Conservation (phyloP, 2,329 filamentous ascomycete species). For the Dryadomyces sulphureus region DNA sequence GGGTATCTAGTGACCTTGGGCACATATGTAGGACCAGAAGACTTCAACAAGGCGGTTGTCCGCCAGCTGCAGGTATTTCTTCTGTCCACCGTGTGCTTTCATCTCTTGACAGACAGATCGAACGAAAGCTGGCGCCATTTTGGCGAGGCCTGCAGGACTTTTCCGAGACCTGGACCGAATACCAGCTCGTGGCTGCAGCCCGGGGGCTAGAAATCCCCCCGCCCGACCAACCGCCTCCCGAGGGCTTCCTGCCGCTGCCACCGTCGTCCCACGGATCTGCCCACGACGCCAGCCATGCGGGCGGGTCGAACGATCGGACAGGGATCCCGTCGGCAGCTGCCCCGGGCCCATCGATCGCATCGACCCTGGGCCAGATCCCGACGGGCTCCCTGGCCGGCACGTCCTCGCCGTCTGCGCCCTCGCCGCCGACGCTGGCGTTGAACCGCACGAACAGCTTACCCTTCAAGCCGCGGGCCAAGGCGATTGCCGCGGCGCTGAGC, state of each 20-base stretch:
- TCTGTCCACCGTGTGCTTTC: constrained; percentile 7
- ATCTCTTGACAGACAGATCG: constrained; percentile 59
- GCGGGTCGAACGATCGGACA: constrained; percentile 34
- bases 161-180: constrained; percentile 77
- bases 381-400: constrained; percentile 43
- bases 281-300: constrained; percentile 16
- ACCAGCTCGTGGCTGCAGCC: constrained; percentile 85
- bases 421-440: constrained; percentile 34
- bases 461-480: constrained; percentile 77
- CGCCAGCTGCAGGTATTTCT: constrained; percentile 68
- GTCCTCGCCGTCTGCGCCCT: constrained; percentile 56
- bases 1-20: constrained; percentile 90
- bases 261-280: constrained; percentile 34
- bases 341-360: background rate
- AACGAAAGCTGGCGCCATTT: constrained; percentile 82
- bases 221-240: constrained; percentile 67
- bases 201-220: constrained; percentile 72
- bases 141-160: constrained; percentile 91
- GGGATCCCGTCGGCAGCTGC: constrained; percentile 14
- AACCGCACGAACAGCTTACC: constrained; percentile 35
- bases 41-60: constrained; percentile 81
- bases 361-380: background rate
- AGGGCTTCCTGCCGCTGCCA: constrained; percentile 39
- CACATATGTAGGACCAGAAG: constrained; percentile 81
- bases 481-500: constrained; percentile 66